Conservation (phyloP, 148 eudicot species). For the Limonium bicolor region DNA sequence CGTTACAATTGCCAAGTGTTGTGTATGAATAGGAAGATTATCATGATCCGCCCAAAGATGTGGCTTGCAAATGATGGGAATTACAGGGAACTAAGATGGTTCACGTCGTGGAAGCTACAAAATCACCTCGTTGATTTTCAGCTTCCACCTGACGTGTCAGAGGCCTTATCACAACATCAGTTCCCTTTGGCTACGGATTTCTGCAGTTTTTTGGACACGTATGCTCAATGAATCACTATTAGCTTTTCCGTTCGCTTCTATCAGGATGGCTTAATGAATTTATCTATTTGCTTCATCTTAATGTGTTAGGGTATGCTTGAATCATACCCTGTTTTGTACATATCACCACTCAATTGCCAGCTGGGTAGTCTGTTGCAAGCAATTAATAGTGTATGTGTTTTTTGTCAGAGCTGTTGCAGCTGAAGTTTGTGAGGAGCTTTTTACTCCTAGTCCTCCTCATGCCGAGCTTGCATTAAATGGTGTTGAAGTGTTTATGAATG, state of each 20-base stretch:
- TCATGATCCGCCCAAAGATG: conserved; percentile 93
- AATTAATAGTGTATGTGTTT: conserved; percentile 7
- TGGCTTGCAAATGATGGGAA: conserved; percentile 97
- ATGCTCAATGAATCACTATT: conserved; percentile 12
- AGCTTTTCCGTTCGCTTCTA: background rate
- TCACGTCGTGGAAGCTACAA: conserved; percentile 79
- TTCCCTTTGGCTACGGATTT: conserved; percentile 90
- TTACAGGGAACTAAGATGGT: conserved; percentile 91
- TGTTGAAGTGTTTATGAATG: conserved; percentile 92
- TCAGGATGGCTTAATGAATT: too few relatives aligned
- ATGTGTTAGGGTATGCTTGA: too few relatives aligned
- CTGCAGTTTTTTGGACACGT: conserved; percentile 77
- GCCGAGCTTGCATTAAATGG: conserved; percentile 85
- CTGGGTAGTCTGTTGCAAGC: conserved; percentile 5
- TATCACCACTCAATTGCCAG: too few relatives aligned
- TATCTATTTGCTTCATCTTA: too few relatives aligned
- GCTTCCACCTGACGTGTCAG: conserved; percentile 56
- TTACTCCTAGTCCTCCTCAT: conserved; percentile 69
- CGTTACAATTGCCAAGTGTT: conserved; percentile 91
- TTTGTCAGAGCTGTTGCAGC: conserved; percentile 73
- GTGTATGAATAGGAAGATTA: conserved; percentile 69
- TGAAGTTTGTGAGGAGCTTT: conserved; percentile 91
- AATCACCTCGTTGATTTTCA: conserved; percentile 54
- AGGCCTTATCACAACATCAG: conserved; percentile 39
- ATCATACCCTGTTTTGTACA: too few relatives aligned